Evolutionary conservation across 306 rosid species (phyloP).

Genomic region (Citrullus colocynthis): DNA sequence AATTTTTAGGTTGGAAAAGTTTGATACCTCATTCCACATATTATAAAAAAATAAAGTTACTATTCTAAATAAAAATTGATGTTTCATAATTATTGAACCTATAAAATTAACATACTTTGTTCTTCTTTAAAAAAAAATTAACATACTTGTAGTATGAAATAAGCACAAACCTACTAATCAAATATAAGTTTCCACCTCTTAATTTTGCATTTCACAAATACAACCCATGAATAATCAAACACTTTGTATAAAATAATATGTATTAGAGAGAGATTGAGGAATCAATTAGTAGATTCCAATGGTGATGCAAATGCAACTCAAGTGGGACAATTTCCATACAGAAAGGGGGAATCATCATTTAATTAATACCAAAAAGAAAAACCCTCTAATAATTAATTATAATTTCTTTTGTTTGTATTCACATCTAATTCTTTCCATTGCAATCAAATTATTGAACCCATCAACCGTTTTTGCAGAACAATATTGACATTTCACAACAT

Average conservation of each 20-base stretch:
- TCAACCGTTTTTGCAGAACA: not conserved
- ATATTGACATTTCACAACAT: not conserved
- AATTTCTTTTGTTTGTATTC: slow-evolving; percentile 1
- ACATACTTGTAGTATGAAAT: too few relatives aligned
- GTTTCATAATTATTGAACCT: too few relatives aligned
- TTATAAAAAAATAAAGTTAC: too few relatives aligned
- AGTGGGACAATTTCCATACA: not conserved
- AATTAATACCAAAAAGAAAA: not conserved
- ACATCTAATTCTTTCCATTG: not conserved
- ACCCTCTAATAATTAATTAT: not conserved
- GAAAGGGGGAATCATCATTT: not conserved
- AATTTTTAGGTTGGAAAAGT: too few relatives aligned
- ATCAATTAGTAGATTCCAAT: slow-evolving; percentile 1
- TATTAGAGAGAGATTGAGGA: not conserved
- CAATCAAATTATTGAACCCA: not conserved
- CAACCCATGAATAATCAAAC: not conserved
- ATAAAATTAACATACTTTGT: too few relatives aligned
- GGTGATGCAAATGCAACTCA: not conserved
- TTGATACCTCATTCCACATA: too few relatives aligned
- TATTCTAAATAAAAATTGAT: too few relatives aligned
- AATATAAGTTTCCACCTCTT: not conserved
- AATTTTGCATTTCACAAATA: not conserved
- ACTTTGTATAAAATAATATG: not conserved
- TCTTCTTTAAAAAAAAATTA: too few relatives aligned
- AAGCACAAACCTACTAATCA: too few relatives aligned